Evolutionary conservation across 441 rosid species (phyloP), one percentile per base, ranked within the genome.

Genomic region (Arabidopsis hybrid): DNA sequence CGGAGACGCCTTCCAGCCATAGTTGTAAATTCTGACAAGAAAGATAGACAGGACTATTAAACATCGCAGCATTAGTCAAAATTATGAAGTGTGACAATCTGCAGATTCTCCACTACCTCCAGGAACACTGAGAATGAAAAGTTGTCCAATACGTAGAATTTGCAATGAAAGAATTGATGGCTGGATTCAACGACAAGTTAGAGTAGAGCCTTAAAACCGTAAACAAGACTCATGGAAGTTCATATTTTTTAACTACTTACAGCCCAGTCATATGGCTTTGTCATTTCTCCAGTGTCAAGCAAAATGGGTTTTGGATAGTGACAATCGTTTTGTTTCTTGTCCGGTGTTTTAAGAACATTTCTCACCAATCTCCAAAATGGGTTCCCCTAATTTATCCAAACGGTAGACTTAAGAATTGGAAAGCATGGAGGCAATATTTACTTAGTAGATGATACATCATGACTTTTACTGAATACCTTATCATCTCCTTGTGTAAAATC

Each of bases 1-100:
- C 98, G 88, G 69, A 95, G 98, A 35, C 92, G 96, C 83, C 99
- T 91, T 79, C 99, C 98, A 75, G 98, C 92, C 99, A 95, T 95
- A 70, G 99, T 91, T 50, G 97, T 88, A 71, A 93, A 95, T 83
- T 95, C 99, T 95, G 85, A 60, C 43, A 68, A 65, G 63, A 65
- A 64, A 68, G 79, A 68, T 60, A 58, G 35, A 29, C 8, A 14
- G 29, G n/a, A 57, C 52, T 2, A 46, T 45, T 40, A 68, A 52
- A 14, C 55, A 66, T 52, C 46, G 21, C 59, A 60, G 66, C 64
- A 49, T 17, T 8, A 35, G 59, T 43, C 53, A 60, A 40, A 38
- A 38, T 52, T 60, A 12, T 53, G 65, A 60, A 46, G 58, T 62
- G 51, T 53, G 49, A 13, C 39, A 68, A 60, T 72, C 34, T 66